A percentile compares a stretch with the other conserved stretches of the same genome.
Conservation (phyloP, 257 asterid species). For the Solanum lignicaule region DNA sequence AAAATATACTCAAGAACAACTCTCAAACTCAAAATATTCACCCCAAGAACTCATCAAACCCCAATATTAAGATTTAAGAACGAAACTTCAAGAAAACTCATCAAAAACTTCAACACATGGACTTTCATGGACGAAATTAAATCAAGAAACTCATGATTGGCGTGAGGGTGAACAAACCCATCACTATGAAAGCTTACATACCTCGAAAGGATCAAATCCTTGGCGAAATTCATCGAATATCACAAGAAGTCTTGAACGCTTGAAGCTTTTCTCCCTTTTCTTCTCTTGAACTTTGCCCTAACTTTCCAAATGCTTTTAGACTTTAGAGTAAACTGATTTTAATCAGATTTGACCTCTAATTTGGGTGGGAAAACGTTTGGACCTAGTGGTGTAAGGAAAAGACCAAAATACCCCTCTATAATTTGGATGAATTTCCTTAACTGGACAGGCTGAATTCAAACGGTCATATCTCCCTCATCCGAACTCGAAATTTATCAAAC, state of each 20-base stretch:
- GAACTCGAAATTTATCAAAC: too few relatives aligned
- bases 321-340: neutral
- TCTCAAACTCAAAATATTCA: neutral
- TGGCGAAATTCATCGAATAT: neutral
- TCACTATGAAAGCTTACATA: neutral
- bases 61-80: neutral
- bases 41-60: neutral
- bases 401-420: neutral
- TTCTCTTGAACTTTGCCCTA: neutral
- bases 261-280: neutral
- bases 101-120: neutral
- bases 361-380: too few relatives aligned
- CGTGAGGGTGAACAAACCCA: neutral
- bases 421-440: too few relatives aligned
- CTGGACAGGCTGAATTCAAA: too few relatives aligned
- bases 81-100: neutral
- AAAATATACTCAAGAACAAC: neutral
- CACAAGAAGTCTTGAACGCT: neutral
- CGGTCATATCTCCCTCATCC: too few relatives aligned
- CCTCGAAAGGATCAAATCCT: neutral
- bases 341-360: too few relatives aligned
- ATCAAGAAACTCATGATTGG: neutral
- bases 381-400: too few relatives aligned
- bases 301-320: neutral
- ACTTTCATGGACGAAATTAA: neutral